phyloP scores from a whole-genome alignment of 805 yeast species.

The Starmerella roubikii region DNA sequence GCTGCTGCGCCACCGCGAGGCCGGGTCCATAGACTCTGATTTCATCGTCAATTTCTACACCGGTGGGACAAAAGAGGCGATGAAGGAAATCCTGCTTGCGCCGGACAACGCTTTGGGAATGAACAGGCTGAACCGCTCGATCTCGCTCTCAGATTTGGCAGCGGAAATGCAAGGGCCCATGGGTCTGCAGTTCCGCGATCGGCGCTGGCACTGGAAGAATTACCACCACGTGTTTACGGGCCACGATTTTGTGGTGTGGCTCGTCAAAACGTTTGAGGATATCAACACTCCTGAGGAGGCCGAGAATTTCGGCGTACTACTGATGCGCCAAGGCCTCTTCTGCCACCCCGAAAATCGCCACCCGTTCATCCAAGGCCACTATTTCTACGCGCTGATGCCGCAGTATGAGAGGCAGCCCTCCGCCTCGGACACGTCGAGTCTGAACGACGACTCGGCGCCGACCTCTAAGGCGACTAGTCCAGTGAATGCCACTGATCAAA shows the following conservation, averaged over 20 bases:
- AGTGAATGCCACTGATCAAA: neutral
- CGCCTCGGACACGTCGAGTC: neutral
- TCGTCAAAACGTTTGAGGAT: conserved; percentile 63
- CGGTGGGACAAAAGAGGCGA: conserved; percentile 59
- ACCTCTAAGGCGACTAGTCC: neutral
- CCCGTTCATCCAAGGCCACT: conserved; percentile 81
- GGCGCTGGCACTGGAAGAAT: conserved; percentile 81
- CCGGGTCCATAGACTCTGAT: conserved; percentile 10
- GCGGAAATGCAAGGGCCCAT: conserved; percentile 47
- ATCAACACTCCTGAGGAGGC: conserved; percentile 77
- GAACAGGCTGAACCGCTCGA: conserved; percentile 22
- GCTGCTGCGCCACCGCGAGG: conserved; percentile 14
- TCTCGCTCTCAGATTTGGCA: conserved; percentile 42
- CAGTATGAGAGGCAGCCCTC: conserved; percentile 33
- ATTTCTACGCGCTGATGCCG: conserved; percentile 60
- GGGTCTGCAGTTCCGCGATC: conserved; percentile 56
- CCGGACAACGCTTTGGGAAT: conserved; percentile 7
- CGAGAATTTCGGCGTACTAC: conserved; percentile 56
- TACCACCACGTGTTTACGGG: conserved; percentile 75
- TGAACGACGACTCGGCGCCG: neutral
- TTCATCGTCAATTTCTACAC: conserved; percentile 54
- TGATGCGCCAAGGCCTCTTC: conserved; percentile 62
- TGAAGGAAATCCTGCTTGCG: conserved; percentile 39
- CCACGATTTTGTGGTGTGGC: conserved; percentile 74
- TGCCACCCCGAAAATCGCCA: conserved; percentile 76